Conservation (phyloP, 1,139 yeast genomes). For the Geotrichum siamense region DNA sequence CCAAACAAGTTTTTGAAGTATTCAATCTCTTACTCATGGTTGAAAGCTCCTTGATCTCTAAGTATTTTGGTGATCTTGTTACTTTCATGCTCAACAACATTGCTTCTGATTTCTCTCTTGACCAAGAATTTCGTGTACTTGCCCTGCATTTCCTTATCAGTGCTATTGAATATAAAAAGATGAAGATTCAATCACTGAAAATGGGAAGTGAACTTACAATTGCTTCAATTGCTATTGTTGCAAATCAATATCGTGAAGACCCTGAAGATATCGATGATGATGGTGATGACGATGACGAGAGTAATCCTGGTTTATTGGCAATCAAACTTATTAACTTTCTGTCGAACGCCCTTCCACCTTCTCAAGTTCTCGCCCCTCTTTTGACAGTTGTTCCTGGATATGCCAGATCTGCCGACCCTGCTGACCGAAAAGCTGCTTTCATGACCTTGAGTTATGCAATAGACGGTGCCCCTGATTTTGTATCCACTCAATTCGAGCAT, state of each 20-base stretch:
- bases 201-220: slow-evolving; percentile 74
- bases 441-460: slow-evolving; percentile 77
- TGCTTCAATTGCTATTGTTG: slow-evolving; percentile 68
- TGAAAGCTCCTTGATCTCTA: slow-evolving; percentile 75
- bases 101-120: slow-evolving; percentile 58
- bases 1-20: slow-evolving; percentile 74
- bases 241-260: slow-evolving; percentile 61
- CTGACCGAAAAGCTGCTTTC: slow-evolving; percentile 83
- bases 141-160: slow-evolving; percentile 82
- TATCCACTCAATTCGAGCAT: slow-evolving; percentile 66
- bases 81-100: slow-evolving; percentile 65
- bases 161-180: slow-evolving; percentile 58
- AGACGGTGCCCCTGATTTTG: slow-evolving; percentile 90
- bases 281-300: slow-evolving; percentile 90
- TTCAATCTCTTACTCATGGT: slow-evolving; percentile 71
- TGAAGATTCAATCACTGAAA: slow-evolving; percentile 53
- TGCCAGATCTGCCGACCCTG: slow-evolving; percentile 57
- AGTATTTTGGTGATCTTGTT: slow-evolving; percentile 60
- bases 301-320: slow-evolving; percentile 69
- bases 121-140: slow-evolving; percentile 74
- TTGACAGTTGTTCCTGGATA: slow-evolving; percentile 59
- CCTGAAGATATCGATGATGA: slow-evolving; percentile 68
- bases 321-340: slow-evolving; percentile 73
- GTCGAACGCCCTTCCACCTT: slow-evolving; percentile 81
- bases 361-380: slow-evolving; percentile 79